These are phyloP conservation scores for Suhomyces anneliseae DNA, from an alignment of 1,139 yeast species.

Conservation along the genomic window DNA sequence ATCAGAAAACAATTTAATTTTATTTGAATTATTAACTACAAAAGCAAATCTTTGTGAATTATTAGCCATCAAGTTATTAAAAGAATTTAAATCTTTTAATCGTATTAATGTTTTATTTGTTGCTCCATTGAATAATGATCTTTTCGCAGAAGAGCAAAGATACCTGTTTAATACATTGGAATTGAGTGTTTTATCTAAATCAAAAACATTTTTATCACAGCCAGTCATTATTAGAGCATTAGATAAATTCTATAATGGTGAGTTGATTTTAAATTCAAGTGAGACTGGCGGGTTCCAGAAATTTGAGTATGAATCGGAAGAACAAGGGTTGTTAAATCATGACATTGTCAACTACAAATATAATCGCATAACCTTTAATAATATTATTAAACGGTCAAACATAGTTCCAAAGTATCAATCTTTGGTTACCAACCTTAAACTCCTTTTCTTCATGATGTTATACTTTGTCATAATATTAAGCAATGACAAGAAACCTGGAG, in stretches of 20 bases:
- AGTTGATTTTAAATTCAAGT: constrained; percentile 29
- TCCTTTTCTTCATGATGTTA: constrained; percentile 32
- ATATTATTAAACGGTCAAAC: constrained; percentile 32
- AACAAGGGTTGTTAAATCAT: constrained; percentile 20
- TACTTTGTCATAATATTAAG: constrained; percentile 35
- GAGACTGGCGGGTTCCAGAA: constrained; percentile 3
- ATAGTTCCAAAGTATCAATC: constrained; percentile 47
- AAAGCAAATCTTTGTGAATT: constrained; percentile 58
- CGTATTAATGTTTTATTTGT: constrained; percentile 45
- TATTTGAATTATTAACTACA: constrained; percentile 49
- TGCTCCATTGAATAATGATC: constrained; percentile 38
- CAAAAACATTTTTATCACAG: constrained; percentile 56
- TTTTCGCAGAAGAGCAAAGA: constrained; percentile 13
- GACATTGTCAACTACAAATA: constrained; percentile 39
- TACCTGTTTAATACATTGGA: constrained; percentile 50
- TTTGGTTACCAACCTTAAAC: constrained; percentile 40
- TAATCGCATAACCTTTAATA: constrained; percentile 30
- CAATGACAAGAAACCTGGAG: constrained; percentile 18
- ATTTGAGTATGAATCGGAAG: constrained; percentile 18
- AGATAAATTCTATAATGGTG: constrained; percentile 58
- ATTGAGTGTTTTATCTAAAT: constrained; percentile 53
- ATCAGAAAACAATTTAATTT: constrained; percentile 47
- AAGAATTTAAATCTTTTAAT: constrained; percentile 49
- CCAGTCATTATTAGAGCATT: constrained; percentile 53
- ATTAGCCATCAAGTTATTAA: constrained; percentile 51